Percentiles rank a stretch among this genome's conserved stretches.
These are phyloP conservation scores for Coemansia sp. DNA, from an alignment of 192 early-diverging fungal genomes.

Conservation along the genomic window DNA sequence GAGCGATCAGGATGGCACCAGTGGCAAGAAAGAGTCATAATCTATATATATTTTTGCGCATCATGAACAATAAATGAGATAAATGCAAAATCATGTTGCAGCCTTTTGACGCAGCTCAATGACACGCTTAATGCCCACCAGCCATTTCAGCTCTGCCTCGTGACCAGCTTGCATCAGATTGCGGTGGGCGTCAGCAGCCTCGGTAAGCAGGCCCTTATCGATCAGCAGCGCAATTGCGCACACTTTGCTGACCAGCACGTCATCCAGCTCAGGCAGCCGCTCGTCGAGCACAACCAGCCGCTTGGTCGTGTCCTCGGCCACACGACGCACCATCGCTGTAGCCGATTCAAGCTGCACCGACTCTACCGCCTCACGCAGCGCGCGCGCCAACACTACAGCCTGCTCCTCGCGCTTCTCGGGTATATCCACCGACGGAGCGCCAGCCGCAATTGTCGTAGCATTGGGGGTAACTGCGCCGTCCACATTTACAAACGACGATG, in stretches of 20 bases:
- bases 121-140: constrained; percentile 48
- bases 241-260: constrained; percentile 6
- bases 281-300: constrained; percentile 25
- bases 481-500: constrained; percentile 32
- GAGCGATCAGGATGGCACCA: neutral
- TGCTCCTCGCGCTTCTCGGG: constrained; percentile 20
- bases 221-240: constrained; percentile 26
- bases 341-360: neutral
- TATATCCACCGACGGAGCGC: neutral
- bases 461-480: constrained; percentile 17
- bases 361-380: constrained; percentile 5
- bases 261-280: constrained; percentile 24
- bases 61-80: constrained; percentile 2
- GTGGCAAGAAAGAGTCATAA: neutral
- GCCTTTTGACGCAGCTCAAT: constrained; percentile 37
- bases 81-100: neutral
- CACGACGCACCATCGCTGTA: constrained; percentile 19
- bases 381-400: neutral
- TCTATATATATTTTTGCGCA: neutral
- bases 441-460: constrained; percentile 7
- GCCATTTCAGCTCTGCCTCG: constrained; percentile 45
- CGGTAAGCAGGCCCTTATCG: constrained; percentile 8
- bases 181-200: constrained; percentile 21
- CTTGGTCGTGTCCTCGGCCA: constrained; percentile 34
- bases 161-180: constrained; percentile 33